Evolutionary conservation across 2,329 filamentous ascomycete genomes (phyloP).

Genomic region (Onygenales sp.): DNA sequence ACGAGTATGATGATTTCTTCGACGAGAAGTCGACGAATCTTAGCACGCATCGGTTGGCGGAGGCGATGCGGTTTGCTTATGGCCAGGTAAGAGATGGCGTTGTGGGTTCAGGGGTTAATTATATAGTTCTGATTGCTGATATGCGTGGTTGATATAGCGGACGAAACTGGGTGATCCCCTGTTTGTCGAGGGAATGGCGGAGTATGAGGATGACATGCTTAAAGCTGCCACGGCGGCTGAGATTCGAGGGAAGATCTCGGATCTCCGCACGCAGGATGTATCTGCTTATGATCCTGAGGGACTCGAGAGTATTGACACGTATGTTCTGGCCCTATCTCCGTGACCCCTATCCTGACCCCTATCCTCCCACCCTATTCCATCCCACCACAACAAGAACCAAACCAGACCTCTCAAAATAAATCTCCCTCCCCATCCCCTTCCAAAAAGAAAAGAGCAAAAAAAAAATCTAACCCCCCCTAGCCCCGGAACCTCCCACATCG

Average conservation of each 20-base stretch:
- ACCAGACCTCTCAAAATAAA: too few relatives aligned
- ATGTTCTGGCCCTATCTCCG: slow-evolving; percentile 9
- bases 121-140: not conserved
- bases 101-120: not conserved
- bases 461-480: slow-evolving; percentile 16
- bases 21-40: slow-evolving; percentile 48
- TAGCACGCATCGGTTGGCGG: slow-evolving; percentile 72
- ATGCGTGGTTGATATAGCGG: slow-evolving; percentile 38
- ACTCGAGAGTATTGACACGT: slow-evolving; percentile 56
- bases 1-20: slow-evolving; percentile 63
- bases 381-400: too few relatives aligned
- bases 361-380: too few relatives aligned
- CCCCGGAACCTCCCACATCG: slow-evolving; percentile 43
- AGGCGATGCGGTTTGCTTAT: slow-evolving; percentile 85
- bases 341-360: not conserved
- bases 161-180: slow-evolving; percentile 73
- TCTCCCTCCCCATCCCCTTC: not conserved
- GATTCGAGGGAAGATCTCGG: slow-evolving; percentile 60
- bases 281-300: slow-evolving; percentile 62
- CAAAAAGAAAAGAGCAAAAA: not conserved
- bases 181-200: slow-evolving; percentile 55
- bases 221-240: slow-evolving; percentile 47
- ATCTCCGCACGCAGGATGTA: slow-evolving; percentile 61
- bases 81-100: slow-evolving; percentile 38
- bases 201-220: slow-evolving; percentile 61